These are phyloP conservation scores for Chloranthus sessilifolius DNA, from an alignment of 164 flowering plant genomes.

Conservation along the genomic window DNA sequence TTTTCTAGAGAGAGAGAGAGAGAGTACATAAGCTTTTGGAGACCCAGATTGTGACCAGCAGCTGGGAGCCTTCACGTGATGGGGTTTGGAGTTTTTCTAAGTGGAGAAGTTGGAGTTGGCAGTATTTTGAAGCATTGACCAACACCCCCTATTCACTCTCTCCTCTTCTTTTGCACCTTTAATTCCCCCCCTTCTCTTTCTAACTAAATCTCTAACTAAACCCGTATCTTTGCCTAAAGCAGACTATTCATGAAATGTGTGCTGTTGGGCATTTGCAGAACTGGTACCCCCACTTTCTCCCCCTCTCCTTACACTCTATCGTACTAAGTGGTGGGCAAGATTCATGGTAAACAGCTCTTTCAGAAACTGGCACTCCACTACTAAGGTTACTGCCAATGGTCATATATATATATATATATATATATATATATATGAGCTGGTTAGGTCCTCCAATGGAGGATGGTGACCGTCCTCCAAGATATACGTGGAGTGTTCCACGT, in stretches of 20 bases:
- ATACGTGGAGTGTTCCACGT: too few species aligned
- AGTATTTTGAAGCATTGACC: conserved; percentile 27
- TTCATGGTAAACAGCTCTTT: conserved; percentile 27
- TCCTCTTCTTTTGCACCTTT: background rate
- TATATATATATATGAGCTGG: too few species aligned
- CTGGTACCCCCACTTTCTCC: conserved; percentile 8
- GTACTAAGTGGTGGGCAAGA: conserved; percentile 13
- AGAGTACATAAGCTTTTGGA: conserved; percentile 24
- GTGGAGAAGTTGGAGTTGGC: conserved; percentile 23
- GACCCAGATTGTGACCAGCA: conserved; percentile 30
- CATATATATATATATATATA: too few species aligned
- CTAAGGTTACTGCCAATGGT: background rate
- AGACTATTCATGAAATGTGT: conserved; percentile 12
- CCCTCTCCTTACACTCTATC: conserved; percentile 2
- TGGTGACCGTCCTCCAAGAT: too few species aligned
- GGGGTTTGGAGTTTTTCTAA: conserved; percentile 29
- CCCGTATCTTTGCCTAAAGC: conserved; percentile 3
- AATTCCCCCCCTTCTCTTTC: background rate
- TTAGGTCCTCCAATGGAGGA: too few species aligned
- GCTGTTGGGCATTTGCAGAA: conserved; percentile 20
- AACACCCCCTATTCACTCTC: conserved; percentile 1
- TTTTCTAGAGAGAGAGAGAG: too few species aligned
- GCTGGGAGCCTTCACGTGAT: conserved; percentile 42
- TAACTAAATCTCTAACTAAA: background rate
- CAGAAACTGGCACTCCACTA: conserved; percentile 14